Conservation (phyloP, 306 rosid genomes). For the Potentilla sterilis region DNA sequence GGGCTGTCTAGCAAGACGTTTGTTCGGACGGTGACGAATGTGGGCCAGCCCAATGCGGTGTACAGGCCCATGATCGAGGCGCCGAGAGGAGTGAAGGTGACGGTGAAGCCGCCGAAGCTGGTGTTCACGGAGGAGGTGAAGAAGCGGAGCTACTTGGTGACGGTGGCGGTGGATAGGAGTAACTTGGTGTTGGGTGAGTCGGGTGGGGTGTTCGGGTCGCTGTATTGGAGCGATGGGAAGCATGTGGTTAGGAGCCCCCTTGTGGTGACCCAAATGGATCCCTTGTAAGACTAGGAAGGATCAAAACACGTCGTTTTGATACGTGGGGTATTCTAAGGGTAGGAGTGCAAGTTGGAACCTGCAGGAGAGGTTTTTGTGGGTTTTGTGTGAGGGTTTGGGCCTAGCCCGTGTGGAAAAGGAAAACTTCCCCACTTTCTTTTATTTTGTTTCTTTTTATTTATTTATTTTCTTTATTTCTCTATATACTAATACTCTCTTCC, state of each 20-base stretch:
- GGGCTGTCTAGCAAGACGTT: slow-evolving; percentile 46
- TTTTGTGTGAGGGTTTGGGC: neutral
- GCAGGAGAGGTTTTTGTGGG: neutral
- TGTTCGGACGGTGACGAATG: slow-evolving; percentile 68
- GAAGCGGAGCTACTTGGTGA: slow-evolving; percentile 61
- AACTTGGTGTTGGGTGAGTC: slow-evolving; percentile 49
- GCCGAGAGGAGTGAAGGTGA: slow-evolving; percentile 57
- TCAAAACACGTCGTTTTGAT: slow-evolving; percentile 45
- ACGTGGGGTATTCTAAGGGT: neutral
- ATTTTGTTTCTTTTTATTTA: neutral
- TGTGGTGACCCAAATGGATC: slow-evolving; percentile 62
- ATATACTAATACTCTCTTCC: neutral
- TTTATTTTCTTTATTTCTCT: too few relatives aligned
- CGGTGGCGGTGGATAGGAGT: slow-evolving; percentile 52
- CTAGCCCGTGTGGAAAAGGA: slow-evolving; percentile 3
- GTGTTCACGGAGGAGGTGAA: slow-evolving; percentile 51
- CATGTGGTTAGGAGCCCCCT: slow-evolving; percentile 89
- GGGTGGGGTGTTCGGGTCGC: slow-evolving; percentile 75
- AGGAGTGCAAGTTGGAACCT: neutral
- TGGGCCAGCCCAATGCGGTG: slow-evolving; percentile 53
- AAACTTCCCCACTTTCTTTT: neutral
- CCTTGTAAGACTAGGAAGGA: slow-evolving; percentile 37
- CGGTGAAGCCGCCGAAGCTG: slow-evolving; percentile 65
- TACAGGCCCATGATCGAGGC: slow-evolving; percentile 53
- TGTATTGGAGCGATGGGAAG: slow-evolving; percentile 77